phyloP scores from a whole-genome alignment of 139 green algal genomes.

The Tetraselmis striata region DNA sequence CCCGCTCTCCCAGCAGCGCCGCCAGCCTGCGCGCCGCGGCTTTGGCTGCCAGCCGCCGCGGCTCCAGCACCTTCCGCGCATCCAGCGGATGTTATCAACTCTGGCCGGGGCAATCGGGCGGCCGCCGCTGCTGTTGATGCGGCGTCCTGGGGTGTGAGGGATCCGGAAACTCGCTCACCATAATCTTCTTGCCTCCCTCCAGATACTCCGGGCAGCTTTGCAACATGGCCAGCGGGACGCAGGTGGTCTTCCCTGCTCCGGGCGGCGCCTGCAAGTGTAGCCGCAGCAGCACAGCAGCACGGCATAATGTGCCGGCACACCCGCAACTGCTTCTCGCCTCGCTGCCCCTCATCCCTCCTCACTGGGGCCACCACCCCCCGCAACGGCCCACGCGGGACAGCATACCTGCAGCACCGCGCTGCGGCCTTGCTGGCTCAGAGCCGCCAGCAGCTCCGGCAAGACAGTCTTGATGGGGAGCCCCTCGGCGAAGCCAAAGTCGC shows the following conservation, averaged over 20 bases:
- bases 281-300: background rate
- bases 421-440: background rate
- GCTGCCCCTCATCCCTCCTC: too few relatives aligned
- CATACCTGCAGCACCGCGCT: background rate
- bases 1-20: constrained; percentile 37
- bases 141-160: background rate
- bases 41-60: constrained; percentile 55
- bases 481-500: too few relatives aligned
- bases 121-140: too few relatives aligned
- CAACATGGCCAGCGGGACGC: constrained; percentile 52
- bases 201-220: constrained; percentile 33
- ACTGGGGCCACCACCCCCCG: too few relatives aligned
- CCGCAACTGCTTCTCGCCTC: background rate
- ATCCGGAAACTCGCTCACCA: constrained; percentile 11
- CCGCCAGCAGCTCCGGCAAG: background rate
- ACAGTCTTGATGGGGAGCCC: background rate
- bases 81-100: background rate
- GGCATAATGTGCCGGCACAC: background rate
- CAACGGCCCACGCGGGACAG: background rate
- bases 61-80: constrained; percentile 44
- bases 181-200: constrained; percentile 12
- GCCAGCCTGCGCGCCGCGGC: constrained; percentile 57
- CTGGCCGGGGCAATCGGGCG: too few relatives aligned
- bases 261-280: constrained; percentile 41
- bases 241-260: constrained; percentile 64